phyloP scores from a whole-genome alignment of 208 protist genomes.

The Leishmania turanica region DNA sequence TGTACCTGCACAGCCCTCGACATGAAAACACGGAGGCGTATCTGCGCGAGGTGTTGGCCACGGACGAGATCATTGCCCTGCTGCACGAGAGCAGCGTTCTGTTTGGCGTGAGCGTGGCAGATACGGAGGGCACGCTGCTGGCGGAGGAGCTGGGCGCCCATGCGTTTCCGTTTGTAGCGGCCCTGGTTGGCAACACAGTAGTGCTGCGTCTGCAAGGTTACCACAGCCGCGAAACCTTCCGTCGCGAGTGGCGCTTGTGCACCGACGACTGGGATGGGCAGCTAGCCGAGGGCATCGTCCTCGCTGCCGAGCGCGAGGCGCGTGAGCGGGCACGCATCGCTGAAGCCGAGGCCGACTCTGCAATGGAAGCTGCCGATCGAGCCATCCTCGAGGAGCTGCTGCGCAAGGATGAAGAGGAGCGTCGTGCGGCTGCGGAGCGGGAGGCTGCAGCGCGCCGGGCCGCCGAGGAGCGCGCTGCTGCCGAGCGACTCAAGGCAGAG shows the following conservation, averaged over 20 bases:
- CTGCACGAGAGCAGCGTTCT: constrained; percentile 57
- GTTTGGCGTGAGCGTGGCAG: constrained; percentile 60
- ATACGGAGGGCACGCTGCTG: constrained; percentile 46
- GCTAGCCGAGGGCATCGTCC: constrained; percentile 62
- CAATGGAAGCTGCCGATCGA: constrained; percentile 66
- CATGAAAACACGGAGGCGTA: constrained; percentile 75
- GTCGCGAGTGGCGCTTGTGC: constrained; percentile 50
- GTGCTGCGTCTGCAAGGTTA: constrained; percentile 64
- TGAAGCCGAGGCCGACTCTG: constrained; percentile 41
- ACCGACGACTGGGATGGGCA: constrained; percentile 66
- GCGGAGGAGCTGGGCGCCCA: constrained; percentile 51
- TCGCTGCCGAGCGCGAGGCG: constrained; percentile 60
- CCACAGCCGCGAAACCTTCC: constrained; percentile 43
- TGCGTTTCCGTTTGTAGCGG: constrained; percentile 68
- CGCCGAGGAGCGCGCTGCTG: constrained; percentile 26
- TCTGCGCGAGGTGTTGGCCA: constrained; percentile 55
- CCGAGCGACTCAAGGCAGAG: constrained; percentile 21
- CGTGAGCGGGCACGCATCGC: constrained; percentile 51
- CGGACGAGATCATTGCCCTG: constrained; percentile 43
- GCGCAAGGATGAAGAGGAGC: constrained; percentile 28
- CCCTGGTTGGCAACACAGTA: constrained; percentile 56
- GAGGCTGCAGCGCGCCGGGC: constrained; percentile 31
- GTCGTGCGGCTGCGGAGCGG: constrained; percentile 19
- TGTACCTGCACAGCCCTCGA: constrained; percentile 82
- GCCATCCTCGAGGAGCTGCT: constrained; percentile 47